These are phyloP conservation scores for Phaseolus coccineus DNA, from an alignment of 331 rosid species.

Conservation along the genomic window DNA sequence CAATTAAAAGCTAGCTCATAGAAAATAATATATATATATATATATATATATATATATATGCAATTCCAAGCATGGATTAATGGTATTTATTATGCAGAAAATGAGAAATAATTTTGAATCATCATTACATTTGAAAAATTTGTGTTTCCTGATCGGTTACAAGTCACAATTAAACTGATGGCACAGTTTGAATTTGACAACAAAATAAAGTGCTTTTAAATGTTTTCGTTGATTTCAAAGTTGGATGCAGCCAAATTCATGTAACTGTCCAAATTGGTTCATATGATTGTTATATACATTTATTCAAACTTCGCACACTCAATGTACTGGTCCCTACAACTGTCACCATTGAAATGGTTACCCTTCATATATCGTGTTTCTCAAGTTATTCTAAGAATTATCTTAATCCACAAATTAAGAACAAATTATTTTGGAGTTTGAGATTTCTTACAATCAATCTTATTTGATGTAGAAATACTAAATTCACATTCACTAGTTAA, in stretches of 20 bases:
- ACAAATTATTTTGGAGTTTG: too few relatives aligned
- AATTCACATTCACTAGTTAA: too few relatives aligned
- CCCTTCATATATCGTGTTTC: too few relatives aligned
- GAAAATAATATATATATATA: too few relatives aligned
- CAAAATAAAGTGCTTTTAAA: neutral
- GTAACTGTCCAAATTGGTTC: neutral
- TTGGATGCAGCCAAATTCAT: constrained; percentile 1
- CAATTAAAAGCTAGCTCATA: neutral
- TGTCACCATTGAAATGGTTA: neutral
- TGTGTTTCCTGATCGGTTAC: neutral
- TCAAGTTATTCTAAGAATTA: too few relatives aligned
- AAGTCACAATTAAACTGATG: constrained; percentile 30
- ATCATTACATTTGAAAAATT: neutral
- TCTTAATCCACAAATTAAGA: too few relatives aligned
- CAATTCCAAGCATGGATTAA: too few relatives aligned
- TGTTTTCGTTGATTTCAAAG: neutral
- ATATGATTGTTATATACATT: neutral
- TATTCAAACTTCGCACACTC: neutral
- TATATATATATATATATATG: too few relatives aligned
- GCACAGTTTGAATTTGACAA: neutral
- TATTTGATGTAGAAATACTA: too few relatives aligned
- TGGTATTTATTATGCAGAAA: too few relatives aligned
- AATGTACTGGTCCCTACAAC: neutral
- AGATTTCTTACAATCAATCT: too few relatives aligned
- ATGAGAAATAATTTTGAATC: neutral